phyloP scores from a whole-genome alignment of 768 basidiomycete genomes.

The Heimioporus sp. region DNA sequence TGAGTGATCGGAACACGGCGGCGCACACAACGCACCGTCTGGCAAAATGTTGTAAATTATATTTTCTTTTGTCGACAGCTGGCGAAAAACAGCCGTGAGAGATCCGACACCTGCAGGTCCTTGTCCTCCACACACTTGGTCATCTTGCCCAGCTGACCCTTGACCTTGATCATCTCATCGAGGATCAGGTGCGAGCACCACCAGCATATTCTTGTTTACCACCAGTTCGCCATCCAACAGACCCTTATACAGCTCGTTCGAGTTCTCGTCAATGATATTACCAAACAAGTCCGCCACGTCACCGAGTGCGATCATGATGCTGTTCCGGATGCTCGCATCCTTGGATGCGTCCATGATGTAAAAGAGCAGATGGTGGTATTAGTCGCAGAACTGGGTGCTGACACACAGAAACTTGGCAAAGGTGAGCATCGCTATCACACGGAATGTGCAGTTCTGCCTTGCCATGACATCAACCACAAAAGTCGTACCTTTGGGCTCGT shows the following conservation, averaged over 20 bases:
- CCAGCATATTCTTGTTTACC: constrained; percentile 99
- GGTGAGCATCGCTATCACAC: constrained; percentile 82
- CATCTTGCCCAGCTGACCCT: constrained; percentile 99
- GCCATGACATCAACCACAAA: neutral
- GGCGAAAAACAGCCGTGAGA: constrained; percentile 97
- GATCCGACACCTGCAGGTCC: constrained; percentile 82
- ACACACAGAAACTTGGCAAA: constrained; percentile 98
- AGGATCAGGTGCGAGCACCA: constrained; percentile 95
- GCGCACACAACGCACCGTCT: constrained; percentile 59
- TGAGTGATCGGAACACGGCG: neutral
- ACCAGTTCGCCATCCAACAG: constrained; percentile 81
- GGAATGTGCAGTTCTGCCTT: constrained; percentile 75
- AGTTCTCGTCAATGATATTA: constrained; percentile 95
- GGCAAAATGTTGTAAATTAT: constrained; percentile 98
- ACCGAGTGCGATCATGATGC: constrained; percentile 96
- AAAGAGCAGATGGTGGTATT: constrained; percentile 85
- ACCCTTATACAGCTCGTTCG: constrained; percentile 91
- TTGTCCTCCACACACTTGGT: constrained; percentile 97
- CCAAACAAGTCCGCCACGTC: constrained; percentile 99
- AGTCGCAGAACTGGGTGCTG: constrained; percentile 90
- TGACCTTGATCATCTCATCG: constrained; percentile 99
- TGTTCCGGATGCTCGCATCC: constrained; percentile 88
- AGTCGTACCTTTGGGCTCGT: constrained; percentile 77
- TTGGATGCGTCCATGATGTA: constrained; percentile 90
- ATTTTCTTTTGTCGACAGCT: constrained; percentile 95